Base-by-base conservation (phyloP, 129 eudicot species). In the Centaurea solstitialis region DNA sequence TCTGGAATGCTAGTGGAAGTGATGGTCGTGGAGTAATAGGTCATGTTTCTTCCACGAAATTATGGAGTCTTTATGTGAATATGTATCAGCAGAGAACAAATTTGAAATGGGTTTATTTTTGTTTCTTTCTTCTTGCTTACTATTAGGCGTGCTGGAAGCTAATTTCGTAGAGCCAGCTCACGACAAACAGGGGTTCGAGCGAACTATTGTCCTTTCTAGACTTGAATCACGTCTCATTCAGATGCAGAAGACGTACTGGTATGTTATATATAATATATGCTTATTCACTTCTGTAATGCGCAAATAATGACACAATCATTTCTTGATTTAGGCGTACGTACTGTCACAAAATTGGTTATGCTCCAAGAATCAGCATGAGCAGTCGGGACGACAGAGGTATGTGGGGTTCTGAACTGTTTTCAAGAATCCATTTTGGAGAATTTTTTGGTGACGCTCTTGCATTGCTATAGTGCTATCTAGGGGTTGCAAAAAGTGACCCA, bases 21-120 rank as follows among this genome's bases (percentile, higher is more conserved):
- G 99, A 91, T 83, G 99, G 99, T 41, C 98, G 98, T 77, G 99
- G 99, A 80, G 98, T 95, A 40, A 93, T 95, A 89, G 99, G 99
- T 92, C 65, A 81, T 57, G 41, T 18, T 37, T 83, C 30, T 80
- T 39, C 62, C 43, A 70, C 43, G 35, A 71, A 43, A 28, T 61
- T 73, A 59, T 68, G 21, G 30, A 76, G 38, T 72, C 79, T 33
- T 69, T 43, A 61, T 77, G 67, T 17, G 65, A 70, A 71, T 70
- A 70, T 22, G 40, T 70, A 62, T 57, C 61, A 70, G 38, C 38
- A 39, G 59, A 76, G 68, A 59, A 83, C 33, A 38, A 28, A 69
- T 4, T 37, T 82, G 67, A 65, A 66, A 22, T 78, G 33, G 11
- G 9, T 41, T 28, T 22, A 2, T 72, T 68, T 67, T 17, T 73